phyloP scores from a whole-genome alignment of 176 grass and related monocot genomes.

The Phoenix dactylifera region DNA sequence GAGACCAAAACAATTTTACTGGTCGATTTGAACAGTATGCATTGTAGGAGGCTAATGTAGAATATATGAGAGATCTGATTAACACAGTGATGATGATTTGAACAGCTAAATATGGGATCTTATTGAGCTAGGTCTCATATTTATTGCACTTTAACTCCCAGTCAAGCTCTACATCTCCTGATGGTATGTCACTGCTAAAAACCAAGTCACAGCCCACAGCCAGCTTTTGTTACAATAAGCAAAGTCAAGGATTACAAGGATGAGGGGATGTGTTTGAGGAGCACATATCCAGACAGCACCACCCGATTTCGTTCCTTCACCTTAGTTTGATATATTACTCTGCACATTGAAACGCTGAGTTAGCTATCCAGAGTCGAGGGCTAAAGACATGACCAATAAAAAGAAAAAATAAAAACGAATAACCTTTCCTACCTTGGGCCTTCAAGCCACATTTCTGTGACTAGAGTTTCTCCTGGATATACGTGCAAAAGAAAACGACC shows the following conservation, averaged over 20 bases:
- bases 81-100: no score
- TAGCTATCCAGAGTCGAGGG: not conserved
- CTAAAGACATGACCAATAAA: not conserved
- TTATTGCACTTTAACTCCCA: no score
- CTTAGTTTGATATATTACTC: slow-evolving; percentile 68
- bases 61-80: no score
- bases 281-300: slow-evolving; percentile 70
- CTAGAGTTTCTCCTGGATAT: slow-evolving; percentile 62
- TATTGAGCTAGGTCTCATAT: no score
- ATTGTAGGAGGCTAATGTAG: no score
- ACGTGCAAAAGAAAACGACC: slow-evolving; percentile 78
- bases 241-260: slow-evolving; percentile 40
- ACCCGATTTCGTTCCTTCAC: slow-evolving; percentile 66
- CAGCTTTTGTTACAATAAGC: no score
- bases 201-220: no score
- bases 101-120: no score
- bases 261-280: slow-evolving; percentile 61
- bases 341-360: slow-evolving; percentile 28
- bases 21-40: no score
- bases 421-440: slow-evolving; percentile 42
- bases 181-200: no score
- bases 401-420: not conserved
- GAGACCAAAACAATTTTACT: no score
- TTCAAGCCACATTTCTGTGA: slow-evolving; percentile 85
- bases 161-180: no score